Conservation (phyloP, 2,329 filamentous ascomycete species). For the Talaromyces sp. region DNA sequence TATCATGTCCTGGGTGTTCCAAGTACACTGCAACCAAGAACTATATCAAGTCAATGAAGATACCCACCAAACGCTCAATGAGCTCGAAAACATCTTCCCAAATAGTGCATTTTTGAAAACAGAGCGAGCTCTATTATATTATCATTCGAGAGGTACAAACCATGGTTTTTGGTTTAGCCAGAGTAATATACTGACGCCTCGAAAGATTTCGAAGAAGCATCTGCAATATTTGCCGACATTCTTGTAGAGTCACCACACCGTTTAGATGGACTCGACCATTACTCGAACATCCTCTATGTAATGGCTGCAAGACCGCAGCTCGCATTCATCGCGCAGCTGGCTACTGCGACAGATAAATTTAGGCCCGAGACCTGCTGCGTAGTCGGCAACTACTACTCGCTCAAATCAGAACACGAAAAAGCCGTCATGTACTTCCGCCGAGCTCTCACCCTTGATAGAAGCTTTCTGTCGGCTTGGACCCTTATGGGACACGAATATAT, state of each 20-base stretch:
- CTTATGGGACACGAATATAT: slow-evolving; percentile 99
- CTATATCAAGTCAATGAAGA: slow-evolving; percentile 78
- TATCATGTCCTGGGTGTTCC: slow-evolving; percentile 90
- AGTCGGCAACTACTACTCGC: slow-evolving; percentile 92
- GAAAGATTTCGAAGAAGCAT: slow-evolving; percentile 58
- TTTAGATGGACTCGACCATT: slow-evolving; percentile 87
- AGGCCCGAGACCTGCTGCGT: slow-evolving; percentile 95
- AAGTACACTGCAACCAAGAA: slow-evolving; percentile 83
- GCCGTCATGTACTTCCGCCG: slow-evolving; percentile 96
- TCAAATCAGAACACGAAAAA: slow-evolving; percentile 93
- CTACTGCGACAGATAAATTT: slow-evolving; percentile 89
- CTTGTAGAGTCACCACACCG: slow-evolving; percentile 60
- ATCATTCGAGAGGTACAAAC: slow-evolving; percentile 66
- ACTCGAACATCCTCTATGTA: slow-evolving; percentile 96
- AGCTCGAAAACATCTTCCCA: slow-evolving; percentile 80
- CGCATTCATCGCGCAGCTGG: slow-evolving; percentile 85
- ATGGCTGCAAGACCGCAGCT: slow-evolving; percentile 82
- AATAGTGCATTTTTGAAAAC: slow-evolving; percentile 84
- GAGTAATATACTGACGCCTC: neutral
- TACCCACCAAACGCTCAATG: slow-evolving; percentile 67
- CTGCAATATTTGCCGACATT: slow-evolving; percentile 61
- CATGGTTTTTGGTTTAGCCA: neutral
- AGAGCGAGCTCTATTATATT: slow-evolving; percentile 78
- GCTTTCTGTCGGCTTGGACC: slow-evolving; percentile 92
- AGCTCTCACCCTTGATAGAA: slow-evolving; percentile 81